Evolutionary conservation across 2,329 filamentous ascomycete species (phyloP).

Genomic region (Onygenales sp.): DNA sequence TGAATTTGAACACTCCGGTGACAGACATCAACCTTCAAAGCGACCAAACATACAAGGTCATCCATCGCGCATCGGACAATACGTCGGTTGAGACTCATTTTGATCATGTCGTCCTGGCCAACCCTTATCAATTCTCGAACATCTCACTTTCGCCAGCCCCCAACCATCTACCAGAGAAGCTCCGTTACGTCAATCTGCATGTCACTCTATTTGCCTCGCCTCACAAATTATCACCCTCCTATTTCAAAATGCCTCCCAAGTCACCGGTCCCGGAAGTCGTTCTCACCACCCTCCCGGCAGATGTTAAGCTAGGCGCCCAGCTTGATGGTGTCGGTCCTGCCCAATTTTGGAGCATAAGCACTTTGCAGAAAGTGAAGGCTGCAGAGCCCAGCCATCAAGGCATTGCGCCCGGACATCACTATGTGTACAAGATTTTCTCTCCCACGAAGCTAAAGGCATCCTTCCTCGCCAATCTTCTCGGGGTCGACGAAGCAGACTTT

Average conservation of each 20-base stretch:
- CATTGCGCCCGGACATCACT: conserved; percentile 31
- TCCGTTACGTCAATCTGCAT: conserved; percentile 80
- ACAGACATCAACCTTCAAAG: conserved; percentile 42
- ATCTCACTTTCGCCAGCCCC: conserved; percentile 45
- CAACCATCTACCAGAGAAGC: conserved; percentile 53
- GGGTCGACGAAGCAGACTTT: conserved; percentile 23
- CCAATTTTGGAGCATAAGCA: conserved; percentile 79
- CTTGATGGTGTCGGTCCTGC: conserved; percentile 57
- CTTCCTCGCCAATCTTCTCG: conserved; percentile 43
- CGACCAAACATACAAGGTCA: conserved; percentile 37
- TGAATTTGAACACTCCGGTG: conserved; percentile 61
- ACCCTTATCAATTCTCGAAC: conserved; percentile 70
- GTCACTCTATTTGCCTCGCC: conserved; percentile 83
- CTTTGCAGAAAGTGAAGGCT: conserved; percentile 56
- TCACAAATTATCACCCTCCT: conserved; percentile 57
- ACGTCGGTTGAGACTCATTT: conserved; percentile 36
- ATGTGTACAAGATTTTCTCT: conserved; percentile 60
- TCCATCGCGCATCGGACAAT: conserved; percentile 19
- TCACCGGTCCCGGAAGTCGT: conserved; percentile 60
- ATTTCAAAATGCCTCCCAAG: conserved; percentile 54
- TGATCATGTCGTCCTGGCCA: conserved; percentile 74
- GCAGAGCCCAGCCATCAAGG: conserved; percentile 27
- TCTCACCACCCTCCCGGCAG: conserved; percentile 66
- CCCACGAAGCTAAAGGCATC: conserved; percentile 37
- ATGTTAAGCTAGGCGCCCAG: conserved; percentile 30